Conservation (phyloP, 1,284 basidiomycete genomes). For the Lignosus rhinocerotis region DNA sequence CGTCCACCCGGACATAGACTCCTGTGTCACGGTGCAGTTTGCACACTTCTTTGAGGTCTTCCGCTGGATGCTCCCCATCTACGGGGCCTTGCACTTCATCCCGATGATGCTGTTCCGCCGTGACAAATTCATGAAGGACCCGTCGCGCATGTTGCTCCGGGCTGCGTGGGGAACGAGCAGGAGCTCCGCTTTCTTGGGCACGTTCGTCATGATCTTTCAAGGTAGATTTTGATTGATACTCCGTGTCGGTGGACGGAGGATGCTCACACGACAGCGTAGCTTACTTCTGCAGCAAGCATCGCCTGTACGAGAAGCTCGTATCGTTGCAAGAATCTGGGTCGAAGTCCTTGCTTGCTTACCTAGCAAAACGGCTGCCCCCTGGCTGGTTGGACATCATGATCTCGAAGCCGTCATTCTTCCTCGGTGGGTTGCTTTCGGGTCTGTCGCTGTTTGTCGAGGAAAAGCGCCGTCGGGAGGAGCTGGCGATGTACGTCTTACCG, state of each 20-base stretch:
- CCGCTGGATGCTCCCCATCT: constrained; percentile 84
- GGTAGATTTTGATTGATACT: constrained; percentile 44
- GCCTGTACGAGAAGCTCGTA: constrained; percentile 52
- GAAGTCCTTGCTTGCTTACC: constrained; percentile 21
- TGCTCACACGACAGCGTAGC: constrained; percentile 38
- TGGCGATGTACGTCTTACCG: constrained; percentile 96
- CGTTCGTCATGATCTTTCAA: constrained; percentile 87
- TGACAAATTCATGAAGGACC: constrained; percentile 59
- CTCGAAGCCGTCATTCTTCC: constrained; percentile 73
- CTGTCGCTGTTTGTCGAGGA: constrained; percentile 88
- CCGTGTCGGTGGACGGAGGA: background rate
- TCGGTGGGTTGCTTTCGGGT: constrained; percentile 77
- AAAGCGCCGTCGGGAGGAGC: constrained; percentile 75
- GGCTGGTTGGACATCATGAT: constrained; percentile 56
- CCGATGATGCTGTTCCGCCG: constrained; percentile 82
- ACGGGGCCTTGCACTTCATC: constrained; percentile 89
- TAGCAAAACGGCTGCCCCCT: constrained; percentile 42
- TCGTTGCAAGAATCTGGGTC: constrained; percentile 22
- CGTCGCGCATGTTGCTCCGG: constrained; percentile 61
- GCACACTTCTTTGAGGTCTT: constrained; percentile 83
- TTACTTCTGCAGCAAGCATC: constrained; percentile 75
- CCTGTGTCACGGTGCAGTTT: constrained; percentile 67
- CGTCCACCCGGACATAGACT: constrained; percentile 82
- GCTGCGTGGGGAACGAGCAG: constrained; percentile 76
- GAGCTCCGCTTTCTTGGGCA: constrained; percentile 87